phyloP scores from a whole-genome alignment of 305 asterid species.

The Fraxinus baroniana region DNA sequence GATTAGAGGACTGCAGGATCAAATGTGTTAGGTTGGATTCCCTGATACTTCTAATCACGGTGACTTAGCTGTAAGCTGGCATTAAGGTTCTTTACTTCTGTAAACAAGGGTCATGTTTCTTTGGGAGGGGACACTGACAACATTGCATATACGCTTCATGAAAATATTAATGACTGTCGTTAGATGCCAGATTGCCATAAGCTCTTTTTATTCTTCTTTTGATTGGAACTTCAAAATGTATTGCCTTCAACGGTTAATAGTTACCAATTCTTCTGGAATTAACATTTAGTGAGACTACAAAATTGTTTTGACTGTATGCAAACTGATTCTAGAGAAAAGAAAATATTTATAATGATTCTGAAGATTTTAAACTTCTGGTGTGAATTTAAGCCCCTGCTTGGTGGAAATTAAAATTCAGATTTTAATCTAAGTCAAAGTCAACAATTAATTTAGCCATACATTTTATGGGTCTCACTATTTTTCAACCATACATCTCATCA shows the following conservation, averaged over 20 bases:
- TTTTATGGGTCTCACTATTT: too few species aligned
- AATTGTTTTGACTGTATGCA: not conserved
- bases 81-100: not conserved
- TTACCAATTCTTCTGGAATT: not conserved
- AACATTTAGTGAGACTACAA: not conserved
- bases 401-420: too few species aligned
- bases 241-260: not conserved
- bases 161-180: not conserved
- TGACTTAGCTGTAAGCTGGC: not conserved
- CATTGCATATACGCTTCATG: not conserved
- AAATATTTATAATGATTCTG: not conserved
- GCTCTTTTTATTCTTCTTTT: not conserved
- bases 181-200: not conserved
- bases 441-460: too few species aligned
- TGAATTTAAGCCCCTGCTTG: not conserved
- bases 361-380: not conserved
- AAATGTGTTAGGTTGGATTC: conserved; percentile 1
- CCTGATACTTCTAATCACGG: conserved; percentile 2
- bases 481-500: too few species aligned
- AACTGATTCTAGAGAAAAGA: not conserved
- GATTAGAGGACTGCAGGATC: not conserved
- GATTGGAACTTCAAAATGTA: not conserved
- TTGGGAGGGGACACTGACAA: not conserved
- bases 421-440: too few species aligned
- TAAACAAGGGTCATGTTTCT: not conserved